Evolutionary conservation across 768 basidiomycete genomes (phyloP), one percentile per base, ranked within the genome.

Genomic region (Psilocybe sp.): DNA sequence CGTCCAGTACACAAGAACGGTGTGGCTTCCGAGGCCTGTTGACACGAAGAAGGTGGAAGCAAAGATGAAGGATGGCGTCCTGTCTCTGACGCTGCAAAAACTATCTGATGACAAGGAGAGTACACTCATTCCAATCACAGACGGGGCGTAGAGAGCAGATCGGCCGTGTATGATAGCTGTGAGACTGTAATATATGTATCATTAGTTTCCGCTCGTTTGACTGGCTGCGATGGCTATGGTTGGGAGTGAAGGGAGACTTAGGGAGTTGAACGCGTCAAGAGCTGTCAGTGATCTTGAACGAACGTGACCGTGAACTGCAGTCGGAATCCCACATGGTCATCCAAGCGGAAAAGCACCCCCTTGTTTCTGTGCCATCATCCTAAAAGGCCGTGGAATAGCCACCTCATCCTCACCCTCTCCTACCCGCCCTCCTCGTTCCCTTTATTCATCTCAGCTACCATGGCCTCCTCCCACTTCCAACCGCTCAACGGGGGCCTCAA

Each of bases 21-120:
- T 91, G 10, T 85, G 84, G 79, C 72, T 91, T 19, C 85, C 88
- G 33, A 77, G 74, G 10, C 74, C 82, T 6, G 73, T 87, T 1
- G 83, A 89, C 58, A 65, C 70, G 32, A 70, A 69, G 28, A 76
- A 73, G 48, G 80, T 89, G 19, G 66, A 71, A 1, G 89, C 87
- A 13, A 85, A 80, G 57, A 67, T 92, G 55, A 67, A 74, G 20
- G 81, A 90, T 50, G 89, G 89, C 5, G 75, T 92, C 19, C 76
- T 91, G 44, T 85, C 77, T 3, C 58, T 91, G 38, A 78, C 69
- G 5, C 69, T 84, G 12, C 75, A 79, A 12, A 88, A 84, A 63
- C 23, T 28, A 4, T 72, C 75, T 14, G 77, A 82, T 53, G 85
- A 89, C 53, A 73, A 76, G 51, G 79, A 67, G 5, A 77, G 70